These are phyloP conservation scores for Rhodomyrtus psidioides DNA, from an alignment of 441 rosid genomes.

Conservation along the genomic window DNA sequence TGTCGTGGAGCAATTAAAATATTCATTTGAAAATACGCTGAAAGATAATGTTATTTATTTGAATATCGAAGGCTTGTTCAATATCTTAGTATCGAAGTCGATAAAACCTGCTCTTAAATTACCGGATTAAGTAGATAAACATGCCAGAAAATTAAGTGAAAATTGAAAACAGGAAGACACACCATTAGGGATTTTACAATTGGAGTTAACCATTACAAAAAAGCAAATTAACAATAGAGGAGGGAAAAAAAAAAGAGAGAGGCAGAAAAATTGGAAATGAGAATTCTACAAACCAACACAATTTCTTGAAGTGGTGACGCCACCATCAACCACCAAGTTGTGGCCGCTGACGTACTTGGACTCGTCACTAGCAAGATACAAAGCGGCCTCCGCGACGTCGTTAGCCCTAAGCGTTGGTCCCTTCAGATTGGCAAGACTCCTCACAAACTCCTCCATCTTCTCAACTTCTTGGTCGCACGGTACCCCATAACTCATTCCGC, in stretches of 20 bases:
- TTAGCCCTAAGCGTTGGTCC: not conserved
- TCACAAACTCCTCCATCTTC: not conserved
- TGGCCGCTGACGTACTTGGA: constrained; percentile 1
- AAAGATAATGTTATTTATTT: not conserved
- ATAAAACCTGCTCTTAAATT: no score
- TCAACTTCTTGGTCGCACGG: not conserved
- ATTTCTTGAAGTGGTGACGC: not conserved
- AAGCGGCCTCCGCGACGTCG: not conserved
- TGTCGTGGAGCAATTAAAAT: not conserved
- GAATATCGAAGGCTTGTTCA: not conserved
- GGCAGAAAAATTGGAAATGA: not conserved
- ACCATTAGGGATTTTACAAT: not conserved
- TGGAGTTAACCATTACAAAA: not conserved
- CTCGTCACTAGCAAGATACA: constrained; percentile 3
- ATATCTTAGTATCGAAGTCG: no score
- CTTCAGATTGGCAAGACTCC: not conserved
- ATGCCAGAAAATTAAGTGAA: not conserved
- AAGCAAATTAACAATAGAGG: not conserved
- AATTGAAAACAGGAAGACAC: not conserved
- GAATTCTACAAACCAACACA: not conserved
- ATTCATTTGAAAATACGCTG: not conserved
- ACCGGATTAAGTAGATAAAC: not conserved
- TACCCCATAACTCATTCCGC: not conserved
- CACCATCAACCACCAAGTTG: constrained; percentile 8
- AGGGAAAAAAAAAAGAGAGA: not conserved